These are phyloP conservation scores for Exophiala spinifera DNA, from an alignment of 2,329 filamentous ascomycete species.

Conservation along the genomic window DNA sequence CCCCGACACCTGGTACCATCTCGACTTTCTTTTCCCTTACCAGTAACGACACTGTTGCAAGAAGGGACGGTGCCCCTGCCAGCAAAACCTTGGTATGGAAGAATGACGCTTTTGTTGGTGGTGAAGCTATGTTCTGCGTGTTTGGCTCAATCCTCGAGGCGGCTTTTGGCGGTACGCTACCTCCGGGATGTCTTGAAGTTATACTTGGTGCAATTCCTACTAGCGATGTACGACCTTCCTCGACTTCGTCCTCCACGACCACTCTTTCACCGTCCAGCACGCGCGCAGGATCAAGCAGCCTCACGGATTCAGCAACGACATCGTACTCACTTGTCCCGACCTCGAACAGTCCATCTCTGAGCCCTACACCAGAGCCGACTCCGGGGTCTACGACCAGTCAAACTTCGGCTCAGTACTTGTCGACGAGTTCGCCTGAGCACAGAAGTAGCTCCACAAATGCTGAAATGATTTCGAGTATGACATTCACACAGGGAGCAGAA, in stretches of 20 bases:
- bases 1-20: slow-evolving; percentile 8
- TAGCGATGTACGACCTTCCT: neutral
- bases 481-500: neutral
- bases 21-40: slow-evolving; percentile 18
- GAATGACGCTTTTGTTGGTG: slow-evolving; percentile 19
- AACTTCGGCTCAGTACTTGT: neutral
- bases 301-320: neutral
- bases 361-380: neutral
- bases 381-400: neutral
- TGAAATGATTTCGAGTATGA: neutral
- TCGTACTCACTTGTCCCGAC: neutral
- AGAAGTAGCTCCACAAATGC: neutral
- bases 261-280: slow-evolving; percentile 4
- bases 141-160: slow-evolving; percentile 14
- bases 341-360: neutral
- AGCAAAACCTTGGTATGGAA: slow-evolving; percentile 18
- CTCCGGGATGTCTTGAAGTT: slow-evolving; percentile 13
- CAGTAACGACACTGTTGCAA: slow-evolving; percentile 8
- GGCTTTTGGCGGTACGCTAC: slow-evolving; percentile 15
- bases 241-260: neutral
- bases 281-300: neutral
- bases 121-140: slow-evolving; percentile 21
- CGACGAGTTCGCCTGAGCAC: neutral
- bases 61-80: slow-evolving; percentile 15
- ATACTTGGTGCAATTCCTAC: slow-evolving; percentile 8